These are phyloP conservation scores for Orbilia quercus DNA, from an alignment of 2,329 filamentous ascomycete species.

Conservation along the genomic window DNA sequence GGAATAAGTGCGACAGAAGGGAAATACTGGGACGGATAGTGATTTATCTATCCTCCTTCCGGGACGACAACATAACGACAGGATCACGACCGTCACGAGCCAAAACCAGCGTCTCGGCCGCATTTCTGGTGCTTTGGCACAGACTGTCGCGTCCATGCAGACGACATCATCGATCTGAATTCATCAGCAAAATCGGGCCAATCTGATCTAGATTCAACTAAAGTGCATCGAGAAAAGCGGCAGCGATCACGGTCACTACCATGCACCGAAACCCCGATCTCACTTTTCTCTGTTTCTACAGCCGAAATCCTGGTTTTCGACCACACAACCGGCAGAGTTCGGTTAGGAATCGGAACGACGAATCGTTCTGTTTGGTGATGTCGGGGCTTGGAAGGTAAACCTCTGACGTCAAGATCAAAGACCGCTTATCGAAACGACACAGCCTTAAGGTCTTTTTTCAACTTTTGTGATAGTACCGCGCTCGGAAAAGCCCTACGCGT, in stretches of 20 bases:
- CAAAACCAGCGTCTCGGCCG: background rate
- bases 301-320: constrained; percentile 1
- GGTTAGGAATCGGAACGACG: constrained; percentile 3
- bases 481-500: background rate
- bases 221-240: background rate
- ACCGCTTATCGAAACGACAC: background rate
- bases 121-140: too few relatives aligned
- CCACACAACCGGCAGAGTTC: background rate
- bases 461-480: background rate
- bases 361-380: background rate
- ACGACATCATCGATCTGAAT: constrained; percentile 17
- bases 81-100: background rate
- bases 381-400: background rate
- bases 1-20: background rate
- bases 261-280: constrained; percentile 16
- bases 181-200: constrained; percentile 3
- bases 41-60: background rate
- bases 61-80: background rate
- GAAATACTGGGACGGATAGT: background rate
- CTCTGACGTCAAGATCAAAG: background rate
- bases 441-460: background rate
- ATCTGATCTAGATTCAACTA: constrained; percentile 12
- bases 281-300: background rate
- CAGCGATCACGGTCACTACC: constrained; percentile 1
- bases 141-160: background rate